Base-by-base conservation (phyloP, 495 filamentous ascomycete genomes). In the Talaromyces proteolyticus region DNA sequence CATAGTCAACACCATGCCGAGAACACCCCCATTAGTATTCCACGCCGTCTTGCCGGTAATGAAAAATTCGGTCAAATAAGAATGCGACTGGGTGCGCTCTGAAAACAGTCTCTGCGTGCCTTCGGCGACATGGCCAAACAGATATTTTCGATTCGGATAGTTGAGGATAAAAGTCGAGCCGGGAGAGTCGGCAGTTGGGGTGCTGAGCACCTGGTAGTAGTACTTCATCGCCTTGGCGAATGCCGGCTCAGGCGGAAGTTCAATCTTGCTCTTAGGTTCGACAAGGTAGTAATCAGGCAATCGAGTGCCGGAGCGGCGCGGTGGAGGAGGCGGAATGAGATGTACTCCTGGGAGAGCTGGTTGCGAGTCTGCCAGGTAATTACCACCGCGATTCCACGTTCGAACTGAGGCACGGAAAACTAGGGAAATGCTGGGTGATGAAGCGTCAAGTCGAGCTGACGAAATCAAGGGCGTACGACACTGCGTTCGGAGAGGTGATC, bases 171-270 rank as follows among this genome's bases (percentile, higher is more conserved):
- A 57, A 16, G 79, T 76, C 20, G 88, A 88, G 37, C 91, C 94
- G 14, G 85, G 84, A 1, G 93, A 94, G 61, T 98, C 93, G 49
- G 84, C 84, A 57, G 93, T 91, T n/a, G 94, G 91, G 21, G 86
- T 86, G 44, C 80, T 85, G 52, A 92, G 58, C 53, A 96, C 64
- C 63, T 92, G 80, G 39, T 88, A 76, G 57, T 66, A 75, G 62
- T 70, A 83, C 62, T 80, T 77, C 91, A 95, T 95, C 39, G 66
- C 67, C 19, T 48, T 12, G 11, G 22, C 26, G 34, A 55, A 53
- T 3, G 20, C 23, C 3, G 6, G 1, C 21, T n/a, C 17, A 25
- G 25, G 29, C 14, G 8, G 8, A 2, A 2, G 29, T 34, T 4
- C 14, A 34, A 34, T 8, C 14, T 2, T 2, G 29, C 29, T n/a